phyloP scores from a whole-genome alignment of 331 rosid species.

The Pyracantha coccinea region DNA sequence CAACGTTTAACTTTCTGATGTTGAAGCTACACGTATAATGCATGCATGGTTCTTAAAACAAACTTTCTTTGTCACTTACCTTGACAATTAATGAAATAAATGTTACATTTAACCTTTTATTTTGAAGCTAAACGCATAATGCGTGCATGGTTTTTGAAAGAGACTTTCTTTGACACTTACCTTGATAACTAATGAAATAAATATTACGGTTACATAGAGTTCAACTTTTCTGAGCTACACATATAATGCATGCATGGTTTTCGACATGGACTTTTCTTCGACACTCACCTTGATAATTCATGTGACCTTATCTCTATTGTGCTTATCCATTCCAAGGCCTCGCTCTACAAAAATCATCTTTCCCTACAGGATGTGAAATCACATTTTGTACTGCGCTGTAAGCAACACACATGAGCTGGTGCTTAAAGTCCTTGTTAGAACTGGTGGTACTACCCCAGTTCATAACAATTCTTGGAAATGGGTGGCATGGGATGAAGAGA shows the following conservation, averaged over 20 bases:
- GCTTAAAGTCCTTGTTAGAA: not conserved
- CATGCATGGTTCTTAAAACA: too few species aligned
- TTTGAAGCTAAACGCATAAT: too few species aligned
- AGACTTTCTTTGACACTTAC: too few species aligned
- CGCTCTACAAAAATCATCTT: not conserved
- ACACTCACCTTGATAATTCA: not conserved
- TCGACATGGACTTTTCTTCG: not conserved
- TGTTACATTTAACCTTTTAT: not conserved
- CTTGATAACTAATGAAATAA: too few species aligned
- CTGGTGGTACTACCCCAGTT: not conserved
- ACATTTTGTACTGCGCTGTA: not conserved
- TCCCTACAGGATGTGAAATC: not conserved
- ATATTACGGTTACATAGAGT: too few species aligned
- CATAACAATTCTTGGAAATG: not conserved
- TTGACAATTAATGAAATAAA: not conserved
- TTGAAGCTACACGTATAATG: too few species aligned
- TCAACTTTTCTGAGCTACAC: not conserved
- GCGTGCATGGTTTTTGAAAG: too few species aligned
- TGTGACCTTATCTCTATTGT: not conserved
- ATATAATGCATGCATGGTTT: not conserved
- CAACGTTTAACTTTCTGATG: too few species aligned
- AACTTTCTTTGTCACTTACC: not conserved
- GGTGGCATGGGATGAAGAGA: not conserved
- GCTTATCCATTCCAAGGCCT: not conserved
- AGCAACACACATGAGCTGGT: not conserved